phyloP scores from a whole-genome alignment of 1,284 basidiomycete species.

The Retiboletus flavoniger region DNA sequence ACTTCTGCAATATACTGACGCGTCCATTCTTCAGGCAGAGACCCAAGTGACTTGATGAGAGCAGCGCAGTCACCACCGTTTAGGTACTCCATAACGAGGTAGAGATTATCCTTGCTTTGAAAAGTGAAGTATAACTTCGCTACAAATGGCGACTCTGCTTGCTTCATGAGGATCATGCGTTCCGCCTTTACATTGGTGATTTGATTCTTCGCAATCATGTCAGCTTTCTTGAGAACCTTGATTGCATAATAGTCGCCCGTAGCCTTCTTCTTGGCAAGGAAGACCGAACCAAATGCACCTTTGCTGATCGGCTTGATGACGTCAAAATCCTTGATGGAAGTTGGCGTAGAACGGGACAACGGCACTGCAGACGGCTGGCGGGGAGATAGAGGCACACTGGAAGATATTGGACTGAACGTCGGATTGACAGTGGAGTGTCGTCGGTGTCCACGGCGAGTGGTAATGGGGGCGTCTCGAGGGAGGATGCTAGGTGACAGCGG shows the following conservation, averaged over 20 bases:
- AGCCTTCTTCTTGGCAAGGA: constrained; percentile 95
- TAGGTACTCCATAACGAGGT: constrained; percentile 98
- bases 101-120: constrained; percentile 98
- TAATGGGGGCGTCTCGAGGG: constrained; percentile 51
- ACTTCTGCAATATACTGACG: constrained; percentile 96
- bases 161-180: constrained; percentile 99
- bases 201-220: constrained; percentile 99
- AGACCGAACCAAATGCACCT: constrained; percentile 98
- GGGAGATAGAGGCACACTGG: constrained; percentile 78
- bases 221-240: constrained; percentile 98
- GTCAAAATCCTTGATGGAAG: constrained; percentile 98
- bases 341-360: constrained; percentile 75
- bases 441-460: constrained; percentile 57
- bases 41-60: constrained; percentile 93
- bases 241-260: constrained; percentile 99
- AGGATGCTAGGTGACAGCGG: constrained; percentile 70
- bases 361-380: constrained; percentile 79
- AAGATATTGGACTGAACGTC: constrained; percentile 55
- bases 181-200: constrained; percentile 99
- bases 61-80: constrained; percentile 98
- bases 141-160: constrained; percentile 99
- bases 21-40: constrained; percentile 94
- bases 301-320: constrained; percentile 99
- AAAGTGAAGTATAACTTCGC: constrained; percentile 99
- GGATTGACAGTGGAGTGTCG: constrained; percentile 73